phyloP scores from a whole-genome alignment of 345 rosid genomes.

The Camelina sativa region DNA sequence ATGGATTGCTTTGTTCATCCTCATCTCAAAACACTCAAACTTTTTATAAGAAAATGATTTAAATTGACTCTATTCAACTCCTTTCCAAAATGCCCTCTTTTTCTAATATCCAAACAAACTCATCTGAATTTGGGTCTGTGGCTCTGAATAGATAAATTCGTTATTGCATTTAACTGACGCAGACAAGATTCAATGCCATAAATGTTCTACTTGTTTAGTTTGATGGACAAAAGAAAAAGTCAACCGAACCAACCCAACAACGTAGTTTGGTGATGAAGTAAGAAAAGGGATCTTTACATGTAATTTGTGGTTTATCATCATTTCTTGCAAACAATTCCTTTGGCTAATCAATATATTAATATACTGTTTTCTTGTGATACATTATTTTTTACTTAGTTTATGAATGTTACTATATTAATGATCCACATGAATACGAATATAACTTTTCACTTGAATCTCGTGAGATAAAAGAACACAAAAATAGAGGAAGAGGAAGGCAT shows the following conservation, averaged over 20 bases:
- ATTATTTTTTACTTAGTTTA: too few relatives aligned
- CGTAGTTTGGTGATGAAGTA: neutral
- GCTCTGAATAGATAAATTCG: neutral
- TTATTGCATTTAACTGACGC: neutral
- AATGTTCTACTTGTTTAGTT: constrained; percentile 5
- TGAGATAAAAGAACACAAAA: neutral
- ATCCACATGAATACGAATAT: constrained; percentile 2
- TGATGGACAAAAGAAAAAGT: neutral
- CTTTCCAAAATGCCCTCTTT: neutral
- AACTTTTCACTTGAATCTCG: constrained; percentile 22
- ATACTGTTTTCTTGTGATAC: neutral
- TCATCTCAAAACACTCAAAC: constrained; percentile 3
- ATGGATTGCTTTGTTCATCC: constrained; percentile 10
- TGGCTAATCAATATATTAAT: neutral
- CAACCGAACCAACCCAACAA: constrained; percentile 5
- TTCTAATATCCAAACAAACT: neutral
- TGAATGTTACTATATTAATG: neutral
- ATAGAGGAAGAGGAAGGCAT: neutral
- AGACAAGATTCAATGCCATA: constrained; percentile 31
- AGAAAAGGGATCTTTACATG: neutral
- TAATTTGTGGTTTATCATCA: neutral
- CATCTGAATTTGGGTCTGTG: constrained; percentile 3
- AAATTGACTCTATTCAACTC: neutral
- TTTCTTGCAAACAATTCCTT: neutral
- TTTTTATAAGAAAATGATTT: too few relatives aligned